Evolutionary conservation across 805 yeast genomes (phyloP), one percentile per base, ranked within the genome.

Genomic region (Isabelozyma gotoi): DNA sequence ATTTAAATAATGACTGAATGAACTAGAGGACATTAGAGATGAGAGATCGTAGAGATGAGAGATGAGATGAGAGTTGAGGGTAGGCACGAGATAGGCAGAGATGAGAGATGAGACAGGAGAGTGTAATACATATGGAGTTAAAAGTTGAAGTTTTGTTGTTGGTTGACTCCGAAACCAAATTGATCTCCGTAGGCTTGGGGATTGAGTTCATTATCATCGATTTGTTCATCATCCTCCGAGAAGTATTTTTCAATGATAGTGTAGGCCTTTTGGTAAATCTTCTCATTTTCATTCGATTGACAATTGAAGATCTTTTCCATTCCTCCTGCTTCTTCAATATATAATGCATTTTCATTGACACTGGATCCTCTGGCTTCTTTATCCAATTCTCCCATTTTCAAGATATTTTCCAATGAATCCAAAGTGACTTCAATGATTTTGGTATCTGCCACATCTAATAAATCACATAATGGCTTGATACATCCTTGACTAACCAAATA

Each of bases 311-410:
- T 92, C 74, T 88, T 91, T 67, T 94, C 98, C 82, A 90, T 85
- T 50, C 99, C 99, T 57, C 97, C 98, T 36, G 97, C 97, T 66
- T 92, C 97, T 73, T 94, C 99, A 61, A 94, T 87, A 71, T 71
- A 89, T 49, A 90, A 78, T 19, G 98, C 96, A 62, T 91, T 85
- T 65, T 87, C 88, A 69, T 94, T 94, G 57, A 82, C 77, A 39
- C 76, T 67, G 14, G 83, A 64, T 44, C 85, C 87, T 46, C 80
- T 76, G 43, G 83, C 76, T 60, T 90, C 96, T 68, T 82, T 88
- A 60, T 90, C 97, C 67, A 84, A 71, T 65, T 94, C 98, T 55
- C 99, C 99, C 73, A 90, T 88, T 70, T 88, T 88, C 57, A 94
- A 76, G 52, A 94, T 90, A 65, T 94, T 92, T 63, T 89, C 96